phyloP scores from a whole-genome alignment of 306 rosid genomes.

The Dryas alaskensis region DNA sequence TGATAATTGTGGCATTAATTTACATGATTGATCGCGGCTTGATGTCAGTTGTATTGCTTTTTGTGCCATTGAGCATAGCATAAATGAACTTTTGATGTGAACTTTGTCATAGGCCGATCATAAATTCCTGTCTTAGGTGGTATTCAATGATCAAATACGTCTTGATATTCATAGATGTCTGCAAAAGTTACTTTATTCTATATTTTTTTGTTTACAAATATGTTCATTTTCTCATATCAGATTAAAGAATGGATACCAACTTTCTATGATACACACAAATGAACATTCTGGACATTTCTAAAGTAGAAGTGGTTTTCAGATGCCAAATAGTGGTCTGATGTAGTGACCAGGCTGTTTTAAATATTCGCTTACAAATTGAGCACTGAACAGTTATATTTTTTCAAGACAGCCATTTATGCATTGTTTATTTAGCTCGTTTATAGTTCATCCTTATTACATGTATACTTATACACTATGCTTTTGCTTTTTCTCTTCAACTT shows the following conservation, averaged over 20 bases:
- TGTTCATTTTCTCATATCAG: background rate
- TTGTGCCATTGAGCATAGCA: background rate
- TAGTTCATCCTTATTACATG: background rate
- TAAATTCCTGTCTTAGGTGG: background rate
- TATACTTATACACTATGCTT: constrained; percentile 14
- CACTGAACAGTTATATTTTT: background rate
- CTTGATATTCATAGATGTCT: background rate
- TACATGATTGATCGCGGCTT: background rate
- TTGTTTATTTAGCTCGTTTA: constrained; percentile 1
- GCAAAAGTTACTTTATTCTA: background rate
- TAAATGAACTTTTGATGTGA: background rate
- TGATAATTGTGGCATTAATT: background rate
- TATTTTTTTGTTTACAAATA: background rate
- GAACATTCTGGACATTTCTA: background rate
- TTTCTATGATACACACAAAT: background rate
- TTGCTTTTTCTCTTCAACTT: constrained; percentile 14
- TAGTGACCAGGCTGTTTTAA: background rate
- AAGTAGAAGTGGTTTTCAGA: background rate
- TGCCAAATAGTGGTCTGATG: background rate
- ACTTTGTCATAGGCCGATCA: background rate
- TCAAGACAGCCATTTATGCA: background rate
- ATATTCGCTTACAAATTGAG: background rate
- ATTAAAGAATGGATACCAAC: background rate
- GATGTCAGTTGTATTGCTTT: background rate
- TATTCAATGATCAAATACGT: background rate